phyloP scores from a whole-genome alignment of 768 basidiomycete genomes.

The Mycena albidolilacea region DNA sequence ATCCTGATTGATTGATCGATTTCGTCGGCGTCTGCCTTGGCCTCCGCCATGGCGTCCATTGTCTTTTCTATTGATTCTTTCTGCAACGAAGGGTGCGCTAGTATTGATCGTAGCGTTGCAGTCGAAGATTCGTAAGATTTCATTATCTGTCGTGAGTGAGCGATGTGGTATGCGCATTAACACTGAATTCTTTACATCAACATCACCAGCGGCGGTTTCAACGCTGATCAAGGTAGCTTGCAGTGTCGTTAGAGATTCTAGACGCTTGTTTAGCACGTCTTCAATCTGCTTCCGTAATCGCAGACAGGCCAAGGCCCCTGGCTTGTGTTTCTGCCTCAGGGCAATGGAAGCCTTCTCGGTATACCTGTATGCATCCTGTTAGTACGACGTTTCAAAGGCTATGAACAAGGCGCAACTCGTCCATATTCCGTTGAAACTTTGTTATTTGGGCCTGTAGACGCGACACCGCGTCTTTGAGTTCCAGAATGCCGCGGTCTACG shows the following conservation, averaged over 20 bases:
- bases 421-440: conserved; percentile 77
- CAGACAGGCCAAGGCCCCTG: conserved; percentile 82
- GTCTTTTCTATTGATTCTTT: conserved; percentile 87
- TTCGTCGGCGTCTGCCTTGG: conserved; percentile 86
- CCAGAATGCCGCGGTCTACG: conserved; percentile 88
- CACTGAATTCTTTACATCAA: conserved; percentile 71
- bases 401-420: conserved; percentile 66
- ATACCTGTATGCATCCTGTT: conserved; percentile 60
- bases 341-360: conserved; percentile 76
- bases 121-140: conserved; percentile 89
- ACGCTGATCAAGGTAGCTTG: conserved; percentile 85
- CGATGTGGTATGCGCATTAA: background rate
- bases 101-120: conserved; percentile 78
- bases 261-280: conserved; percentile 80
- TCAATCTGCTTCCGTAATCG: conserved; percentile 87
- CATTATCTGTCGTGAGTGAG: conserved; percentile 75
- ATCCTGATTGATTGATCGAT: conserved; percentile 83
- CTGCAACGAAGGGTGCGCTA: conserved; percentile 85
- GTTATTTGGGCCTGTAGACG: conserved; percentile 81
- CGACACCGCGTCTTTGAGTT: conserved; percentile 79
- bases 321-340: conserved; percentile 78
- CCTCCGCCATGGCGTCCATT: conserved; percentile 89
- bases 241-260: conserved; percentile 81
- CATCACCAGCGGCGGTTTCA: conserved; percentile 90
- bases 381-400: background rate